phyloP scores from a whole-genome alignment of 2,329 filamentous ascomycete genomes.

The Colletotrichum paranaense region DNA sequence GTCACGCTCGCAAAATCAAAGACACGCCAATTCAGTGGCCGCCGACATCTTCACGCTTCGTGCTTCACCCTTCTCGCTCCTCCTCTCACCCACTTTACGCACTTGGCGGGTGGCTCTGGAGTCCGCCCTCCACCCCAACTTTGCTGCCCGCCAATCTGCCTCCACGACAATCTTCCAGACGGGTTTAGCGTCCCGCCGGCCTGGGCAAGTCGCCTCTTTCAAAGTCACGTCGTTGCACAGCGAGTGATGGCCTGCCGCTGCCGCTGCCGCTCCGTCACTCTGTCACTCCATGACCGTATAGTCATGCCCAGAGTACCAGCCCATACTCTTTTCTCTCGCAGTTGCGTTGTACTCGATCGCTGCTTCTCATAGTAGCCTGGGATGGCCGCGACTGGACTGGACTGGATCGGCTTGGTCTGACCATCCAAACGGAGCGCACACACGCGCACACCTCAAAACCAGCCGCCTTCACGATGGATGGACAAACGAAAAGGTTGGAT shows the following conservation, averaged over 20 bases:
- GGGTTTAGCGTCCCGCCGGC: constrained; percentile 32
- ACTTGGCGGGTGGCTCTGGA: constrained; percentile 30
- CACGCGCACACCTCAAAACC: neutral
- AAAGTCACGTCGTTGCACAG: constrained; percentile 24
- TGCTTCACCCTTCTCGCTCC: neutral
- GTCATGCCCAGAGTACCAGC: neutral
- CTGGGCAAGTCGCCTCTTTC: constrained; percentile 26
- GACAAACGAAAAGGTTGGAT: constrained; percentile 5
- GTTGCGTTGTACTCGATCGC: neutral
- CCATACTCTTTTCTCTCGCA: neutral
- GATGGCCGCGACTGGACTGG: constrained; percentile 1
- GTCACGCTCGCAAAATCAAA: constrained; percentile 33
- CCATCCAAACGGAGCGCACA: neutral
- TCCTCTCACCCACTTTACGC: constrained; percentile 33
- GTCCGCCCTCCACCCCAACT: constrained; percentile 19
- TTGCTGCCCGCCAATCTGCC: constrained; percentile 27
- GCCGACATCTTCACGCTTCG: constrained; percentile 19
- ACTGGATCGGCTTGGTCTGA: constrained; percentile 1
- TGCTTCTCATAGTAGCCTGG: neutral
- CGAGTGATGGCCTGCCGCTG: neutral
- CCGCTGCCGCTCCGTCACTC: neutral
- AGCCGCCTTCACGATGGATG: neutral
- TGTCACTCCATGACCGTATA: neutral
- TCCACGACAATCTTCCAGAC: constrained; percentile 13
- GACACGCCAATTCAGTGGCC: constrained; percentile 24